phyloP scores from a whole-genome alignment of 192 early-diverging fungal species.

The Thamnidium elegans region DNA sequence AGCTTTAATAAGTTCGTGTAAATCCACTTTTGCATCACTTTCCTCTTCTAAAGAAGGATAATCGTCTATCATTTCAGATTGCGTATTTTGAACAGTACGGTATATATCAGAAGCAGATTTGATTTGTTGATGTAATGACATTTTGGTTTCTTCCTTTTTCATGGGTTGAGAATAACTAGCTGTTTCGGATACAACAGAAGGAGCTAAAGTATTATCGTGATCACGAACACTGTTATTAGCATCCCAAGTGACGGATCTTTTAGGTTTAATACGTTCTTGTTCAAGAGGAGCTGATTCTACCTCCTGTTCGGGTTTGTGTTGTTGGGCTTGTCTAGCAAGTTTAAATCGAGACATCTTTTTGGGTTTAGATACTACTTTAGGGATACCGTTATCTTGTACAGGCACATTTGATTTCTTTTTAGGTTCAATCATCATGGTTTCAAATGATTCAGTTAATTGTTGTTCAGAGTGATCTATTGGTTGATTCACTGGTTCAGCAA shows the following conservation, averaged over 20 bases:
- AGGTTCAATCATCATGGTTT: too few species aligned
- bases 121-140: conserved; percentile 7
- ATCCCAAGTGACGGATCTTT: conserved; percentile 19
- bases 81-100: conserved; percentile 6
- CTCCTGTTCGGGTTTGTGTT: background rate
- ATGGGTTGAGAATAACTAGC: conserved; percentile 17
- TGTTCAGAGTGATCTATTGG: background rate
- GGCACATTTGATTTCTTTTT: background rate
- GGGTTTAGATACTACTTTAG: conserved; percentile 11
- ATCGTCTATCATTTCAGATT: conserved; percentile 2
- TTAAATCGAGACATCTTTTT: conserved; percentile 33
- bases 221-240: conserved; percentile 17
- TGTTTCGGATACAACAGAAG: conserved; percentile 1
- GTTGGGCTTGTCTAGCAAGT: conserved; percentile 21
- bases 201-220: conserved; percentile 17
- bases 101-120: conserved; percentile 31
- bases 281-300: too few species aligned
- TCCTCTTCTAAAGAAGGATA: conserved; percentile 15
- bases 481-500: conserved; percentile 6
- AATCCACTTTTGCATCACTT: background rate
- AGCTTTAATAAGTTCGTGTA: conserved; percentile 13
- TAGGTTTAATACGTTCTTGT: background rate
- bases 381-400: background rate
- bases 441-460: background rate
- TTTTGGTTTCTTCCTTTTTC: background rate